These are phyloP conservation scores for Simplicillium aogashimaense DNA, from an alignment of 2,329 filamentous ascomycete species.

Conservation along the genomic window DNA sequence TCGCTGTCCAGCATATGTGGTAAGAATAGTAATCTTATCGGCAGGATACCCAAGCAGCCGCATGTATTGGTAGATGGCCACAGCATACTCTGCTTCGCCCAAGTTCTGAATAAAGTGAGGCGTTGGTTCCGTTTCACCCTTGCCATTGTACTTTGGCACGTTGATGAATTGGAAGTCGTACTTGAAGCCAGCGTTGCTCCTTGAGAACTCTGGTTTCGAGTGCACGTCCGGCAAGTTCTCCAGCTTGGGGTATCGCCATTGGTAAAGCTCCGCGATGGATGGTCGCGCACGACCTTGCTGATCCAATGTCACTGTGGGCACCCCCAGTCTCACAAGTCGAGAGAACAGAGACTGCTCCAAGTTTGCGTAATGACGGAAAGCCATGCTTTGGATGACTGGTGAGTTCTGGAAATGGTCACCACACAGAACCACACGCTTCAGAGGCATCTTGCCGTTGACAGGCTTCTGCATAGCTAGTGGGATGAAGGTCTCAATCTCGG, in stretches of 20 bases:
- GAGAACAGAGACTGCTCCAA: slow-evolving; percentile 94
- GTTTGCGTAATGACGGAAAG: slow-evolving; percentile 91
- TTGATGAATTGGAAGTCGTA: slow-evolving; percentile 97
- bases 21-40: slow-evolving; percentile 73
- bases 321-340: slow-evolving; percentile 78
- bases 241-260: slow-evolving; percentile 81
- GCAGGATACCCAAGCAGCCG: slow-evolving; percentile 86
- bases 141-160: slow-evolving; percentile 84
- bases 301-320: slow-evolving; percentile 84
- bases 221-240: slow-evolving; percentile 71
- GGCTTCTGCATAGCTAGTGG: slow-evolving; percentile 86
- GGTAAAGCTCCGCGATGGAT: slow-evolving; percentile 80
- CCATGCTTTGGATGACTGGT: slow-evolving; percentile 87
- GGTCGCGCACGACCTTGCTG: slow-evolving; percentile 87
- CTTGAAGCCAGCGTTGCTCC: slow-evolving; percentile 83
- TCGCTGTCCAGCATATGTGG: slow-evolving; percentile 87
- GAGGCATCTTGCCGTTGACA: slow-evolving; percentile 57
- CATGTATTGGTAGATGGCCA: slow-evolving; percentile 97
- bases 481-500: slow-evolving; percentile 94
- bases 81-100: slow-evolving; percentile 93
- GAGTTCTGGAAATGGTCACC: slow-evolving; percentile 97
- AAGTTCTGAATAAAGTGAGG: slow-evolving; percentile 96
- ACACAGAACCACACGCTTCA: slow-evolving; percentile 85
- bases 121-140: slow-evolving; percentile 78
- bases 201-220: slow-evolving; percentile 58